Evolutionary conservation across 2,329 filamentous ascomycete species (phyloP).

Genomic region (Phyllosticta ampelicida): DNA sequence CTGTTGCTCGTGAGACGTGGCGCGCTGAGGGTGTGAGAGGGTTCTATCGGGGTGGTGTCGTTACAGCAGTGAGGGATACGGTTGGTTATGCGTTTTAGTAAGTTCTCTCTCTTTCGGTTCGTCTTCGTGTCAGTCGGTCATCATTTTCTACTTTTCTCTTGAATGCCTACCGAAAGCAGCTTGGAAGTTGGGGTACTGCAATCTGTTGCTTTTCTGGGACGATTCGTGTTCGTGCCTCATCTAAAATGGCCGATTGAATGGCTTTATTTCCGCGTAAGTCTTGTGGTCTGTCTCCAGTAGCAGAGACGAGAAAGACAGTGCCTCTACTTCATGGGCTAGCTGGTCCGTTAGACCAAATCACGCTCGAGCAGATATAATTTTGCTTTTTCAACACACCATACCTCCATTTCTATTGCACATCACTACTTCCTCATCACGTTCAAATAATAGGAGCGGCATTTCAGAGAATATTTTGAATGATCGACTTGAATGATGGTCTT

Average conservation of each 20-base stretch:
- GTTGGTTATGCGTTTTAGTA: conserved; percentile 94
- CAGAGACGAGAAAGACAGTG: neutral
- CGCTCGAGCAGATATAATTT: neutral
- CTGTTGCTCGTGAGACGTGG: conserved; percentile 52
- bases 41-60: conserved; percentile 67
- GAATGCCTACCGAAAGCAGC: neutral
- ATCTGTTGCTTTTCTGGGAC: neutral
- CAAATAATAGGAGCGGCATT: too few relatives aligned
- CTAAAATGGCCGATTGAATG: neutral
- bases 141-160: neutral
- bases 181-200: neutral
- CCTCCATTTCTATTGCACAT: too few relatives aligned
- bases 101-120: conserved; percentile 18
- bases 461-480: too few relatives aligned
- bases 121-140: neutral
- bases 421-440: too few relatives aligned
- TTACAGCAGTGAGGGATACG: conserved; percentile 75
- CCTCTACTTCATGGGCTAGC: too few relatives aligned
- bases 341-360: too few relatives aligned
- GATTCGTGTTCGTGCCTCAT: neutral
- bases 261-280: neutral
- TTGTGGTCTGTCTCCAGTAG: neutral
- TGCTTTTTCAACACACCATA: neutral
- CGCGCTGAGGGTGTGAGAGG: conserved; percentile 52
- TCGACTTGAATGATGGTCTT: too few relatives aligned